phyloP scores from a whole-genome alignment of 305 asterid genomes.

The Fraxinus nigra region DNA sequence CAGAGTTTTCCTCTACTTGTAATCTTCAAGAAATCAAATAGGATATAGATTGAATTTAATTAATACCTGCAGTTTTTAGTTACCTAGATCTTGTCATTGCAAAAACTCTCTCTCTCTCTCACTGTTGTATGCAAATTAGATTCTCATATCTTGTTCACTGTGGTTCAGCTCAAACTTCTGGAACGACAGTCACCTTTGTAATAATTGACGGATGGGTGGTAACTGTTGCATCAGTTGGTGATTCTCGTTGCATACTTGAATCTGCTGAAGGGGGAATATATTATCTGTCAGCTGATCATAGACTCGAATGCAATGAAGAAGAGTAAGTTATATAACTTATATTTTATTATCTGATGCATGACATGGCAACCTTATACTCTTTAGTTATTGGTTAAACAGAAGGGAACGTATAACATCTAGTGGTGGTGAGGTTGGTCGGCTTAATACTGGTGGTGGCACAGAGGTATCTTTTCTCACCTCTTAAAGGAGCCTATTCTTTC shows the following conservation, averaged over 20 bases:
- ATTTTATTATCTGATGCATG: constrained; percentile 14
- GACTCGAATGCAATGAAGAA: constrained; percentile 94
- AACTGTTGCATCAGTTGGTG: constrained; percentile 98
- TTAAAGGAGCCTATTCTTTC: constrained; percentile 5
- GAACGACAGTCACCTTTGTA: constrained; percentile 94
- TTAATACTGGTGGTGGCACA: constrained; percentile 95
- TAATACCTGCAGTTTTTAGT: background rate
- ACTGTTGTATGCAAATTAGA: background rate
- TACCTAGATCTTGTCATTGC: background rate
- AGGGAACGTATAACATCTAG: constrained; percentile 89
- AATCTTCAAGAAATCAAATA: background rate
- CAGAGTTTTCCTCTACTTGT: background rate
- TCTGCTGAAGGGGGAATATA: constrained; percentile 84
- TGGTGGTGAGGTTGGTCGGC: constrained; percentile 99
- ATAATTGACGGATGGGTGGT: constrained; percentile 92
- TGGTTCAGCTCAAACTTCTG: constrained; percentile 87
- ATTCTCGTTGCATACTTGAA: constrained; percentile 91
- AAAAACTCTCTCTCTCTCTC: background rate
- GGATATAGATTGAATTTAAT: background rate
- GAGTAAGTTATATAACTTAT: constrained; percentile 62
- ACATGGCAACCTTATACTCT: constrained; percentile 12
- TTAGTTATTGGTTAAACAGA: constrained; percentile 47
- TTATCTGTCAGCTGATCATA: constrained; percentile 96
- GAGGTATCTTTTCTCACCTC: constrained; percentile 50
- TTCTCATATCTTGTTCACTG: constrained; percentile 19